Evolutionary conservation across 1,284 basidiomycete genomes (phyloP).

Genomic region (Melampsora medusae): DNA sequence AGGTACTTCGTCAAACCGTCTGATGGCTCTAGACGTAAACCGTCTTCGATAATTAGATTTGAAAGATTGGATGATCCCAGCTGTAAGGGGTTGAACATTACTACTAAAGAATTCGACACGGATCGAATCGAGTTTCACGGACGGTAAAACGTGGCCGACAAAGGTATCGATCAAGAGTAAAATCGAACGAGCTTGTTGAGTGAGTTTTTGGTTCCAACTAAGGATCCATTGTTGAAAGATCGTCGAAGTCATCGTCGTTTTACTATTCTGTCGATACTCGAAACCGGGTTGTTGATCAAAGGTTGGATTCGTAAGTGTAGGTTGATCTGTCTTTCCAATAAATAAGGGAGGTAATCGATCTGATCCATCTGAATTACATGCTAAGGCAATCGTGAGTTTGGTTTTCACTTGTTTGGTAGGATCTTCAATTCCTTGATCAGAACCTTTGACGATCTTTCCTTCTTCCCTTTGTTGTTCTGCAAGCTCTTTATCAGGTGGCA

Average conservation of each 20-base stretch:
- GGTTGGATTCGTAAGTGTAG: not conserved
- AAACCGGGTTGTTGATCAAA: not conserved
- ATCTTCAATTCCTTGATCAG: too few species aligned
- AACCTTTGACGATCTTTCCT: not conserved
- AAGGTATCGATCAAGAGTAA: slow-evolving; percentile 21
- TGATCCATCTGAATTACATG: slow-evolving; percentile 12
- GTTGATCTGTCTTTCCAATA: slow-evolving; percentile 10
- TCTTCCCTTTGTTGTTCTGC: not conserved
- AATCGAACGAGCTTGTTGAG: not conserved
- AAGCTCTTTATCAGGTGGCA: slow-evolving; percentile 34
- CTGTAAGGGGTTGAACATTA: not conserved
- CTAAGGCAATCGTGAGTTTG: slow-evolving; percentile 1
- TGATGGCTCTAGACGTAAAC: not conserved
- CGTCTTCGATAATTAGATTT: not conserved
- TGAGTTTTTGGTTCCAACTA: not conserved
- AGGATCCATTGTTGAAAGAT: slow-evolving; percentile 34
- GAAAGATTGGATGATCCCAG: not conserved
- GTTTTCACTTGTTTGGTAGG: slow-evolving; percentile 4
- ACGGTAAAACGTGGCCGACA: not conserved
- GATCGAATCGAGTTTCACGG: not conserved
- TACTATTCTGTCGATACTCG: slow-evolving; percentile 15
- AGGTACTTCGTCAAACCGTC: not conserved
- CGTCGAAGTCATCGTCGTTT: not conserved
- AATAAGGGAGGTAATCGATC: slow-evolving; percentile 9
- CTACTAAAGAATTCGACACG: not conserved